phyloP scores from a whole-genome alignment of 805 yeast genomes.

The Yamadazyma endophytica region DNA sequence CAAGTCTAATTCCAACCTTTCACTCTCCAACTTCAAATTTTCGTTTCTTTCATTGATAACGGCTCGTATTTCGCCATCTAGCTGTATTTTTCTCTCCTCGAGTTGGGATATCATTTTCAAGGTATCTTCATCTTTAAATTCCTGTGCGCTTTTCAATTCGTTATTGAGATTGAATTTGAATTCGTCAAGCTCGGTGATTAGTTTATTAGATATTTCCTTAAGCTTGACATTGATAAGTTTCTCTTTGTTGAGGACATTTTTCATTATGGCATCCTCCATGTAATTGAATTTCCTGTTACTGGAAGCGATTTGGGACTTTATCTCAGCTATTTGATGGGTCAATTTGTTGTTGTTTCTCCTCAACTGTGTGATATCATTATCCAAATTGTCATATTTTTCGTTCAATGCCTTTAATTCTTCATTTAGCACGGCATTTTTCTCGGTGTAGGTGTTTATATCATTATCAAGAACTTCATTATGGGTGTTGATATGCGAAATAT shows the following conservation, averaged over 20 bases:
- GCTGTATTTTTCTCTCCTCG: slow-evolving; percentile 4
- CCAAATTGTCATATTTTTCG: slow-evolving; percentile 15
- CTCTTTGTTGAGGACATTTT: slow-evolving; percentile 26
- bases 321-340: slow-evolving; percentile 8
- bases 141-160: slow-evolving; percentile 24
- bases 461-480: slow-evolving; percentile 6
- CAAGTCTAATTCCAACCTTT: slow-evolving; percentile 24
- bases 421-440: slow-evolving; percentile 8
- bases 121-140: slow-evolving; percentile 18
- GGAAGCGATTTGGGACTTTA: slow-evolving; percentile 6
- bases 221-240: slow-evolving; percentile 23
- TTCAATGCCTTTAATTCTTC: slow-evolving; percentile 10
- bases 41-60: slow-evolving; percentile 9
- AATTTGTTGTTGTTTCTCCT: slow-evolving; percentile 12
- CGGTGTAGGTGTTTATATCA: slow-evolving; percentile 7
- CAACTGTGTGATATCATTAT: slow-evolving; percentile 16
- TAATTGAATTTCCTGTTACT: slow-evolving; percentile 16
- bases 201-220: slow-evolving; percentile 23
- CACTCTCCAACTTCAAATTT: slow-evolving; percentile 14
- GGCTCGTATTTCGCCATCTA: not conserved
- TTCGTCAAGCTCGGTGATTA: slow-evolving; percentile 24
- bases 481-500: slow-evolving; percentile 1
- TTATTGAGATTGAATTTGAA: slow-evolving; percentile 29
- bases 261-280: slow-evolving; percentile 22
- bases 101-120: slow-evolving; percentile 10